These are phyloP conservation scores for Barbatosphaeria neglecta DNA, from an alignment of 495 filamentous ascomycete genomes.

Conservation along the genomic window DNA sequence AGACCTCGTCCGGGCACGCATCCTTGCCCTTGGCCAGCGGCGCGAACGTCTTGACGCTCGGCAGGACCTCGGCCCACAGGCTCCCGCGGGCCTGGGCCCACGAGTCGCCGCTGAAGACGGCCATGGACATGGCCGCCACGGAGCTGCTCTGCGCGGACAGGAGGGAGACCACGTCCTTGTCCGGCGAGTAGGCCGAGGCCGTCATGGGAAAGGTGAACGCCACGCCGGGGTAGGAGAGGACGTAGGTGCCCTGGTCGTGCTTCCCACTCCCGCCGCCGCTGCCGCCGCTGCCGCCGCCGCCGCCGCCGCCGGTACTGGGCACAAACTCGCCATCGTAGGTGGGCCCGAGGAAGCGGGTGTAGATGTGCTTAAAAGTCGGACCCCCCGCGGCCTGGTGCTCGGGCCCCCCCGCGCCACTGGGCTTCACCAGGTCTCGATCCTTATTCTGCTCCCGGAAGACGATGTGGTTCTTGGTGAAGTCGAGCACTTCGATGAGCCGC, in stretches of 20 bases:
- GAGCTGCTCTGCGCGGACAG: conserved; percentile 67
- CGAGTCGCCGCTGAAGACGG: conserved; percentile 75
- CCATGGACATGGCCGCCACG: conserved; percentile 61
- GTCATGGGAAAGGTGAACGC: conserved; percentile 82
- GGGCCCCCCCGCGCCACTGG: conserved; percentile 23
- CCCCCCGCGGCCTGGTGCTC: conserved; percentile 38
- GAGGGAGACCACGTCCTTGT: conserved; percentile 75
- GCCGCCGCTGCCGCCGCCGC: too few relatives aligned
- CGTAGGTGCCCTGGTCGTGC: conserved; percentile 47
- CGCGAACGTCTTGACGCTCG: conserved; percentile 46
- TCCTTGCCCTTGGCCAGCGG: conserved; percentile 47
- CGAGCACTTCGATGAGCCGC: conserved; percentile 77
- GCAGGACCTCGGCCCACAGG: conserved; percentile 62
- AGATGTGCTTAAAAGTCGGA: conserved; percentile 81
- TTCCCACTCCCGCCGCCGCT: too few relatives aligned
- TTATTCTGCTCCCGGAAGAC: conserved; percentile 73
- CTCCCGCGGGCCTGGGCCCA: conserved; percentile 71
- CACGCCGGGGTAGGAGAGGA: conserved; percentile 86
- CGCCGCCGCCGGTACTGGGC: conserved; percentile 18
- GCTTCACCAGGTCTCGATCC: conserved; percentile 61
- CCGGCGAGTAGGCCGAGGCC: conserved; percentile 61
- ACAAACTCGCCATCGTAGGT: conserved; percentile 89
- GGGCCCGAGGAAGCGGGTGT: conserved; percentile 79
- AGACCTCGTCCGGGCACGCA: conserved; percentile 66
- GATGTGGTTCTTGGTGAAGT: conserved; percentile 78